Evolutionary conservation across 2,329 filamentous ascomycete species (phyloP), one percentile per base, ranked within the genome.

Genomic region (Colletotrichum siamense): DNA sequence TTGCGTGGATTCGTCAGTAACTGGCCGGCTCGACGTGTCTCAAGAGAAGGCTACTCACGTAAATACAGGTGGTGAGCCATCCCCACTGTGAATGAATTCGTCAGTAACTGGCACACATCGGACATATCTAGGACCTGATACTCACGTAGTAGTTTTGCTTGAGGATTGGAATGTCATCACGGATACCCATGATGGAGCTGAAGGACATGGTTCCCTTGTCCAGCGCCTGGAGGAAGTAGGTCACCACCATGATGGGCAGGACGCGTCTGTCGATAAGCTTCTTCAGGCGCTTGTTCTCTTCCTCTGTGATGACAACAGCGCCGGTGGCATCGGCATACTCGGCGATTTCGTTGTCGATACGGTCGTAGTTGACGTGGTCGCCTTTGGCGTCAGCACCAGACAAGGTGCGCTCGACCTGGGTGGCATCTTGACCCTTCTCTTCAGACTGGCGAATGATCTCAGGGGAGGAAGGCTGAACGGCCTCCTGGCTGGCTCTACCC

Each of bases 261-360:
- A 89, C 86, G 59, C 86, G 84, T 69, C 87, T 86, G 81, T 91
- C 91, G 75, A 85, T 80, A 81, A 83, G 79, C 89, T 88, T 79
- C 86, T 89, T 77, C 82, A 90, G 79, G 80, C 87, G 77, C 84
- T 84, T 80, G 86, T 89, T 90, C 77, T 89, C 86, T 73, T 88
- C 84, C 61, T 89, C 85, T 63, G 89, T 89, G 79, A 90, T 90
- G 71, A 88, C 77, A 28, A 82, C 66, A 15, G 15, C n/a, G 34
- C 68, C 68, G 15, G 57, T 63, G 18, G 88, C 88, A 22, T 88
- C 88, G 30, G 91, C 91, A 85, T 96, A 96, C 82, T 93, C 90
- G 66, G 93, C 92, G 49, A 96, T 87, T 84, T 95, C 94, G 71
- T 89, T 87, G 84, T 96, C 94, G 70, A 95, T 88, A 69, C 72